Base-by-base conservation (phyloP, 495 filamentous ascomycete species). In the Clohesyomyces aquaticus region DNA sequence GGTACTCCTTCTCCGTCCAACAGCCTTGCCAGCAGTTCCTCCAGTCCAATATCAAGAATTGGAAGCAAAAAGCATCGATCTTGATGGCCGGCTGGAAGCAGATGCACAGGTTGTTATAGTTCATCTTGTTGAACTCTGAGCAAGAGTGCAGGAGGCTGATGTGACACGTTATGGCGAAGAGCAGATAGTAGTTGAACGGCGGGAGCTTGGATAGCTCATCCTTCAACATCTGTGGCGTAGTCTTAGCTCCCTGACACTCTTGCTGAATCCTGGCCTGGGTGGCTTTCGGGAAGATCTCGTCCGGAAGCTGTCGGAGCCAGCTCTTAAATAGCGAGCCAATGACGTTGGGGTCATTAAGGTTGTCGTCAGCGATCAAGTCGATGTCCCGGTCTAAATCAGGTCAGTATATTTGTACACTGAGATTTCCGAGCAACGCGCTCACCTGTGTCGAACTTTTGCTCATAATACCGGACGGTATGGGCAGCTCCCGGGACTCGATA, bases 1-100 rank as follows among this genome's bases (percentile, higher is more conserved):
- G 83, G 65, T 80, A 91, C 59, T 86, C 84, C 61, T 88, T 87
- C 72, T 96, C 92, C n/a, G 88, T 95, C 81, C 85, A 91, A 79
- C 92, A 96, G 1, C 92, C 92, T 71, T 93, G 91, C 91, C 91
- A 96, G 78, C 92, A 96, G 49, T 93, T 87, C 63, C 89, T 83
- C 92, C 92, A 96, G 73, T 96, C 87, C 69, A 88, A 88, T 29
- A 96, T 90, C 28, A 96, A 80, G 70, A 93, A 96, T 52, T 91
- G 87, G 81, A 96, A 96, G 77, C 89, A 93, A 71, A 89, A 92
- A 3, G 84, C 82, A 72, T 96, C 91, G 45, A 96, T 93, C 69
- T 90, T 92, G 82, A 96, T 88, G 75, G 89, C 94, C 3, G 92
- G 92, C 78, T 94, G 90, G 77, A 96, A 95, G 79, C 92, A 96